Evolutionary conservation across 768 basidiomycete genomes (phyloP).

Genomic region (Fomitopsis serialis): DNA sequence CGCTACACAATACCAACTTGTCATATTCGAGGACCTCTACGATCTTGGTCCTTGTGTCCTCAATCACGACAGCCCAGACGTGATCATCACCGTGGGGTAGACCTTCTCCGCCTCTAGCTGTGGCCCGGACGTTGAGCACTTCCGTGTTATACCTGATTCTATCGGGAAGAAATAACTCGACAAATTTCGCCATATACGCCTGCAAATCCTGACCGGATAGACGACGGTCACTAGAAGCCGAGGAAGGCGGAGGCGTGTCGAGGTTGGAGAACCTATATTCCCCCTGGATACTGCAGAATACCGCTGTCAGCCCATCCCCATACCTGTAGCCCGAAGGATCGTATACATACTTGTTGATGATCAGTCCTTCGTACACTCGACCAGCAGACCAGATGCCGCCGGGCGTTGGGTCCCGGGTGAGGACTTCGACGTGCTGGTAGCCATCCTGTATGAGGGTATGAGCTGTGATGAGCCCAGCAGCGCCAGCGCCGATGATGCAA

Average conservation of each 20-base stretch:
- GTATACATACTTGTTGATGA: conserved; percentile 53
- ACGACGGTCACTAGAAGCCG: conserved; percentile 34
- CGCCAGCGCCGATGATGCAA: conserved; percentile 48
- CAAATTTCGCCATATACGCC: conserved; percentile 51
- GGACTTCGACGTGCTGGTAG: conserved; percentile 46
- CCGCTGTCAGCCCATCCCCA: too few species aligned
- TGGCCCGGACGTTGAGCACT: conserved; percentile 36
- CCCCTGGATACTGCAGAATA: conserved; percentile 47
- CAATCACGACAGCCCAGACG: conserved; percentile 42
- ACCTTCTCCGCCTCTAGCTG: conserved; percentile 16
- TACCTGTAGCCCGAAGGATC: background rate
- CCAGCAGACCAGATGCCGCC: conserved; percentile 58
- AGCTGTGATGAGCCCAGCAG: conserved; percentile 56
- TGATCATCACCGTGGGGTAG: conserved; percentile 12
- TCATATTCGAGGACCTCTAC: conserved; percentile 35
- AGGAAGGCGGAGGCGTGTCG: conserved; percentile 41
- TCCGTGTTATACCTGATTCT: conserved; percentile 43
- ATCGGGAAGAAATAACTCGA: conserved; percentile 38
- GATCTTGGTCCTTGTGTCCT: conserved; percentile 21
- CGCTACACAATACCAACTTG: conserved; percentile 55
- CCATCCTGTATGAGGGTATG: conserved; percentile 53
- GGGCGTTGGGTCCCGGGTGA: conserved; percentile 49
- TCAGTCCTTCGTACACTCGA: conserved; percentile 50
- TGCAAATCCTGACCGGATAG: conserved; percentile 52
- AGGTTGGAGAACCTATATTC: conserved; percentile 56